Conservation (phyloP, 495 filamentous ascomycete species). For the Filosporella fistucella region DNA sequence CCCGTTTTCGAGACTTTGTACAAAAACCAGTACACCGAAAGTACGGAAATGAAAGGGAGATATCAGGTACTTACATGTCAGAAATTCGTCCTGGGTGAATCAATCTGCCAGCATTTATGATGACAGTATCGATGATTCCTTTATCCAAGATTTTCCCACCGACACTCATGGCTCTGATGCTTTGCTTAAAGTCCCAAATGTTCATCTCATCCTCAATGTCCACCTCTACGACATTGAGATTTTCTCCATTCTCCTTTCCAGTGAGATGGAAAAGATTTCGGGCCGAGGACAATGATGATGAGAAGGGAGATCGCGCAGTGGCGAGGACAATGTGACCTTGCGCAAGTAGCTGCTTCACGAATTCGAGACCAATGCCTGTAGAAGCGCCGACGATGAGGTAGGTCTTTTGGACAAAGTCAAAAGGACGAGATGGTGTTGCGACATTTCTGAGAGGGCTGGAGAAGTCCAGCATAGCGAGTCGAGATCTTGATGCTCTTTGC, state of each 20-base stretch:
- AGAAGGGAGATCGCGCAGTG: constrained; percentile 33
- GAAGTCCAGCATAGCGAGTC: too few species aligned
- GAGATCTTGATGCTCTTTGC: too few species aligned
- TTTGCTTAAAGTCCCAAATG: constrained; percentile 36
- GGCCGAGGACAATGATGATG: not conserved
- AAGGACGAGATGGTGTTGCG: too few species aligned
- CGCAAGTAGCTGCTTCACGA: constrained; percentile 42
- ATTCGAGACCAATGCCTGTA: constrained; percentile 52
- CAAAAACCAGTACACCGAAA: too few species aligned
- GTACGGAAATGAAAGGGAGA: not conserved
- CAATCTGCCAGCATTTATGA: constrained; percentile 52
- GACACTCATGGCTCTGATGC: constrained; percentile 16
- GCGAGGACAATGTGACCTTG: constrained; percentile 42
- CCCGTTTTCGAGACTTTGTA: too few species aligned
- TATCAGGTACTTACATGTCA: constrained; percentile 41
- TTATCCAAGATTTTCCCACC: constrained; percentile 21
- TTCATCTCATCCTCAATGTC: constrained; percentile 47
- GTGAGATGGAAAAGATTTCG: too few species aligned
- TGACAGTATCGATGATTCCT: constrained; percentile 41
- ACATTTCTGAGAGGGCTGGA: too few species aligned
- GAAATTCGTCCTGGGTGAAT: constrained; percentile 52
- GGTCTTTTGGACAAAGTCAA: too few species aligned
- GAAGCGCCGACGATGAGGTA: constrained; percentile 51
- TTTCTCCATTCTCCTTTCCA: constrained; percentile 29
- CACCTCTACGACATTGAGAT: constrained; percentile 41